Evolutionary conservation across 345 rosid genomes (phyloP).

Genomic region (Eucalyptus marginata): DNA sequence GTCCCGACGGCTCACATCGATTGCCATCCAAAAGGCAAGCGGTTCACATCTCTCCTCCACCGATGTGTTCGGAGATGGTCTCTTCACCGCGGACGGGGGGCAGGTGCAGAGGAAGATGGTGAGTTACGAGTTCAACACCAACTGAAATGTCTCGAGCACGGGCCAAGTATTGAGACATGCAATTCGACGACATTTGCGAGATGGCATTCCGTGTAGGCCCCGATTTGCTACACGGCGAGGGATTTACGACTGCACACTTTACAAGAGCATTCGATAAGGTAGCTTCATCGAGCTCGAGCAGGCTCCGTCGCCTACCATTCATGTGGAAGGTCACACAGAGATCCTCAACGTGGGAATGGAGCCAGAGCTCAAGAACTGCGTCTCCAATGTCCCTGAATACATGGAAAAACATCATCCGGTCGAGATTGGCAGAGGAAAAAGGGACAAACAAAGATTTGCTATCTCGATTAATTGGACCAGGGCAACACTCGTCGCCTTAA

Average conservation of each 20-base stretch:
- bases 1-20: background rate
- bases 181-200: slow-evolving; percentile 11
- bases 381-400: background rate
- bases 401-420: background rate
- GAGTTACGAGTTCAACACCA: slow-evolving; percentile 8
- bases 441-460: background rate
- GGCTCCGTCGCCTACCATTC: background rate
- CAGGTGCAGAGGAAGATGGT: slow-evolving; percentile 5
- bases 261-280: background rate
- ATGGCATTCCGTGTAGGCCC: background rate
- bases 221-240: background rate
- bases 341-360: background rate
- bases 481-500: background rate
- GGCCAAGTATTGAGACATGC: background rate
- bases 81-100: slow-evolving; percentile 1
- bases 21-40: no score
- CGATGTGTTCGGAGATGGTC: background rate
- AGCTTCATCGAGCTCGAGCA: background rate
- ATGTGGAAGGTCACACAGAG: background rate
- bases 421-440: background rate
- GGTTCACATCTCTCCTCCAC: no score
- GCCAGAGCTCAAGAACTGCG: background rate
- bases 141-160: background rate
- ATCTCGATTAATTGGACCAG: background rate
- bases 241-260: background rate